These are phyloP conservation scores for Boletus bicolor DNA, from an alignment of 768 basidiomycete species.

Conservation along the genomic window DNA sequence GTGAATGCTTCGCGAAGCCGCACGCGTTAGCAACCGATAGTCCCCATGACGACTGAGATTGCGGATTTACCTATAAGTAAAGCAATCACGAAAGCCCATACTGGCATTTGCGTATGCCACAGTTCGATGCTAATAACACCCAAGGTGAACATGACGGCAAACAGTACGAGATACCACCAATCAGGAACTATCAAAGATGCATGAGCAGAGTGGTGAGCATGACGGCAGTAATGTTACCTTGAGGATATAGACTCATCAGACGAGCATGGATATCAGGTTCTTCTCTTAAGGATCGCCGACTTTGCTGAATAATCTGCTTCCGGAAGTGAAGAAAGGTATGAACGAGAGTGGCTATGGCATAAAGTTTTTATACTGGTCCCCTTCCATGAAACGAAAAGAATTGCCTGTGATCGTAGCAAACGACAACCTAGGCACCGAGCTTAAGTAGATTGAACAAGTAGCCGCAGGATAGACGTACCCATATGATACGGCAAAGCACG, in stretches of 20 bases:
- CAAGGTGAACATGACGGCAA: slow-evolving; percentile 66
- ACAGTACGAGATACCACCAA: slow-evolving; percentile 79
- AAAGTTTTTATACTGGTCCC: not conserved
- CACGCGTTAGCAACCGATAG: not conserved
- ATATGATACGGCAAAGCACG: slow-evolving; percentile 31
- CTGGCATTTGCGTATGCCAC: slow-evolving; percentile 72
- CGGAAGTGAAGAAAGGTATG: slow-evolving; percentile 59
- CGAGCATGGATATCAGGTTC: slow-evolving; percentile 84
- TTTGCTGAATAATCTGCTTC: slow-evolving; percentile 73
- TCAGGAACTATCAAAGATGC: slow-evolving; percentile 55
- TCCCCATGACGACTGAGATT: not conserved
- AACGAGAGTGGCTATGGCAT: slow-evolving; percentile 24
- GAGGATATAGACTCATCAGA: slow-evolving; percentile 71
- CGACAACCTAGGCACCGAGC: slow-evolving; percentile 64
- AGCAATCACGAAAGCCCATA: slow-evolving; percentile 66
- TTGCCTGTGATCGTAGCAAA: slow-evolving; percentile 77
- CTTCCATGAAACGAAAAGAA: not conserved
- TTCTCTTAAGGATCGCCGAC: slow-evolving; percentile 66
- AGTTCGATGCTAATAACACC: slow-evolving; percentile 68
- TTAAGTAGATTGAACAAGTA: slow-evolving; percentile 1
- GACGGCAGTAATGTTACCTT: slow-evolving; percentile 17
- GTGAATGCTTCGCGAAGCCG: slow-evolving; percentile 31
- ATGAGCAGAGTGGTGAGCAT: not conserved
- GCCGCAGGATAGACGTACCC: slow-evolving; percentile 11
- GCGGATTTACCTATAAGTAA: slow-evolving; percentile 45